These are phyloP conservation scores for Calonectria pteridis DNA, from an alignment of 2,329 filamentous ascomycete genomes.

Conservation along the genomic window DNA sequence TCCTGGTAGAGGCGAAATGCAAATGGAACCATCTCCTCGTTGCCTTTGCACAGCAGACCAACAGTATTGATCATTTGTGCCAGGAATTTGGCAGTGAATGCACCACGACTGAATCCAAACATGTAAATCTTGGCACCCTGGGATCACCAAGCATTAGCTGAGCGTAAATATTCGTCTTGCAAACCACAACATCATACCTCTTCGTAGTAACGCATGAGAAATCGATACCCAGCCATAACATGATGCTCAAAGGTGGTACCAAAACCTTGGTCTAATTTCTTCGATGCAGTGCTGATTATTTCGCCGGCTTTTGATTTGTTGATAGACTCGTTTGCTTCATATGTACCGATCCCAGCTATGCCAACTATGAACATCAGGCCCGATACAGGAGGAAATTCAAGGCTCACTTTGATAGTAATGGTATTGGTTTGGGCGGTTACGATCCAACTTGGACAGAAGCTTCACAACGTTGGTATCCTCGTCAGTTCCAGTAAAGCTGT, in stretches of 20 bases:
- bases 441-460: constrained; percentile 60
- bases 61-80: constrained; percentile 63
- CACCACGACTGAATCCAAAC: constrained; percentile 66
- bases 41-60: constrained; percentile 63
- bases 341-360: constrained; percentile 62
- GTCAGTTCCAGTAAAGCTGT: constrained; percentile 59
- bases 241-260: constrained; percentile 63
- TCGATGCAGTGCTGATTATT: constrained; percentile 50
- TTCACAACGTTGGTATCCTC: constrained; percentile 68
- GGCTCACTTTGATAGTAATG: constrained; percentile 63
- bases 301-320: constrained; percentile 52
- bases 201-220: constrained; percentile 66
- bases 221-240: constrained; percentile 65
- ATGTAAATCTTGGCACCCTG: constrained; percentile 65
- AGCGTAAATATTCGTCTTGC: fast-evolving
- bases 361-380: background rate
- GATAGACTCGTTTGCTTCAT: constrained; percentile 57
- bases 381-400: background rate
- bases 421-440: constrained; percentile 56
- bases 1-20: constrained; percentile 59
- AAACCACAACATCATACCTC: constrained; percentile 42
- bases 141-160: background rate
- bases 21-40: constrained; percentile 66
- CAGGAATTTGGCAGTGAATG: constrained; percentile 66
- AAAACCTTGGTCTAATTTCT: constrained; percentile 57